Evolutionary conservation across 164 flowering plant species (phyloP).

Genomic region (Brasenia schreberi): DNA sequence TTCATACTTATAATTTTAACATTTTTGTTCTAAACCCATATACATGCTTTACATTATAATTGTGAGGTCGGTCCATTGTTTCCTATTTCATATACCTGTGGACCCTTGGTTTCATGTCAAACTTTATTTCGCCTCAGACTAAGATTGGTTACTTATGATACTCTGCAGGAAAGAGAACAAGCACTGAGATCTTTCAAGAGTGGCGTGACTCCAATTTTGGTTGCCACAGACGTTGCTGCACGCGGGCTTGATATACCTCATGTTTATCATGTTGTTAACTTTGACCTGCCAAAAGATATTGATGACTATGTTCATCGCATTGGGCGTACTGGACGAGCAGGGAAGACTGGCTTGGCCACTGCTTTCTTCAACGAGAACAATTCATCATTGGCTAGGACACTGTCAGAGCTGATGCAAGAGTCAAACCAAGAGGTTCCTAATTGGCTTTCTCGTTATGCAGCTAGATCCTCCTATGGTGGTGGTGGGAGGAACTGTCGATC

Average conservation of each 20-base stretch:
- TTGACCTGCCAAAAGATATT: conserved; percentile 72
- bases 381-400: conserved; percentile 36
- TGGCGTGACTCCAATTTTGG: conserved; percentile 57
- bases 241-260: conserved; percentile 76
- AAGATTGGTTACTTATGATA: not conserved
- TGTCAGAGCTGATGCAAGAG: conserved; percentile 60
- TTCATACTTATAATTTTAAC: too few relatives aligned
- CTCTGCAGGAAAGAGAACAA: conserved; percentile 49
- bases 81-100: too few relatives aligned
- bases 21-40: too few relatives aligned
- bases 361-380: conserved; percentile 70
- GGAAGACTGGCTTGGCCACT: conserved; percentile 51
- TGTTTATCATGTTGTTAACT: conserved; percentile 68
- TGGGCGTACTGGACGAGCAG: conserved; percentile 70
- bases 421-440: conserved; percentile 66
- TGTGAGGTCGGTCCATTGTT: too few relatives aligned
- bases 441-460: conserved; percentile 54
- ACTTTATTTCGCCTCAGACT: too few relatives aligned
- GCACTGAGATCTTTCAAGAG: conserved; percentile 64
- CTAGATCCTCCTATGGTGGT: conserved; percentile 28
- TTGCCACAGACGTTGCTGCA: conserved; percentile 80
- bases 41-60: too few relatives aligned
- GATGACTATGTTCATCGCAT: conserved; percentile 75
- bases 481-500: conserved; percentile 41
- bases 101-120: too few relatives aligned